phyloP scores from a whole-genome alignment of 148 eudicot genomes.

The Rhododendron henanense region DNA sequence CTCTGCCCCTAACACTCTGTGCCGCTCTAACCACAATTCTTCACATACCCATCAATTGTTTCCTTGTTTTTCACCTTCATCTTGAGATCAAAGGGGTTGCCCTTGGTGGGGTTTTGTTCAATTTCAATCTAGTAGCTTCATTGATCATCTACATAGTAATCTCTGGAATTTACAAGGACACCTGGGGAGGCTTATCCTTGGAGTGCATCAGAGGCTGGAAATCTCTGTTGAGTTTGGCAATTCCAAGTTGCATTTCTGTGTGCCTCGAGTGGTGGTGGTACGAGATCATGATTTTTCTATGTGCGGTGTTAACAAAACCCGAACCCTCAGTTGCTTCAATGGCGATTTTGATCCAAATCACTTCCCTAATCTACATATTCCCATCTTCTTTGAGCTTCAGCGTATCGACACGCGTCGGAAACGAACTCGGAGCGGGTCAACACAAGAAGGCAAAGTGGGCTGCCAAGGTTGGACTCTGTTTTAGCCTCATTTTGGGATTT shows the following conservation, averaged over 20 bases:
- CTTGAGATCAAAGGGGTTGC: constrained; percentile 42
- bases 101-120: constrained; percentile 35
- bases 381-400: constrained; percentile 65
- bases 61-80: constrained; percentile 25
- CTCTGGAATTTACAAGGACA: constrained; percentile 33
- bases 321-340: constrained; percentile 61
- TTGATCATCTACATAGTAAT: constrained; percentile 27
- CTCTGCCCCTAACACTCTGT: constrained; percentile 39
- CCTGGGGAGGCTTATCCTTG: constrained; percentile 38
- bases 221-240: constrained; percentile 29
- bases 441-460: constrained; percentile 57
- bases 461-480: constrained; percentile 48
- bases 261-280: constrained; percentile 98
- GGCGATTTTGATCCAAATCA: constrained; percentile 75
- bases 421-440: constrained; percentile 55
- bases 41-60: constrained; percentile 40
- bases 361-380: constrained; percentile 69
- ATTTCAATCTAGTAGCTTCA: constrained; percentile 31
- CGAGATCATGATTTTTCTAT: constrained; percentile 74
- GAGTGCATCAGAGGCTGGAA: constrained; percentile 45
- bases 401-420: constrained; percentile 70
- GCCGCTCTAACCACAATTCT: constrained; percentile 32
- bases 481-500: constrained; percentile 50
- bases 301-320: constrained; percentile 59
- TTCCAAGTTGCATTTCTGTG: constrained; percentile 76